These are phyloP conservation scores for Dryadomyces quercivorus DNA, from an alignment of 2,329 filamentous ascomycete species.

Conservation along the genomic window DNA sequence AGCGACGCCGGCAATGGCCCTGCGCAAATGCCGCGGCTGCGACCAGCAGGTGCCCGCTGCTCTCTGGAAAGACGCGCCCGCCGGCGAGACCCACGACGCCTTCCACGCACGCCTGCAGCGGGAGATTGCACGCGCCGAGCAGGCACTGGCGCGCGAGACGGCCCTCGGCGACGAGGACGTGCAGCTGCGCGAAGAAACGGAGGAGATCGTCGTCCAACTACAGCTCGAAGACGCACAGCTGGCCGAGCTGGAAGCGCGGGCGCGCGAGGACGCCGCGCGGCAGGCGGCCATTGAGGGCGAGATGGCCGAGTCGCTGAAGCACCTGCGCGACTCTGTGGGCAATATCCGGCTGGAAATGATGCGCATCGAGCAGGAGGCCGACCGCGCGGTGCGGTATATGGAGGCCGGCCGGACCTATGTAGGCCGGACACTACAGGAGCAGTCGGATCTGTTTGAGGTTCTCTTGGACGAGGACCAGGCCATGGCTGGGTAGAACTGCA, in stretches of 20 bases:
- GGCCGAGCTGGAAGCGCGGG: slow-evolving; percentile 53
- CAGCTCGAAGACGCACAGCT: slow-evolving; percentile 40
- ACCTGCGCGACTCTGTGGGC: slow-evolving; percentile 11
- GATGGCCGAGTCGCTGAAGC: slow-evolving; percentile 8
- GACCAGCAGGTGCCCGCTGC: slow-evolving; percentile 7
- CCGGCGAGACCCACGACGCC: slow-evolving; percentile 8
- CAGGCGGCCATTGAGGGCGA: slow-evolving; percentile 10
- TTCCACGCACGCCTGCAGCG: slow-evolving; percentile 10
- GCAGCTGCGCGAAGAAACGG: slow-evolving; percentile 2
- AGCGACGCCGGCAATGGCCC: background rate
- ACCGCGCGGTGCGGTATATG: slow-evolving; percentile 9
- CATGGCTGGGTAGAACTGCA: background rate
- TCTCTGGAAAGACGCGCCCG: slow-evolving; percentile 5
- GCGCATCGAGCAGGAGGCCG: slow-evolving; percentile 12
- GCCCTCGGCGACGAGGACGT: background rate
- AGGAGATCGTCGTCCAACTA: slow-evolving; percentile 37
- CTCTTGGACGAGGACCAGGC: slow-evolving; percentile 3
- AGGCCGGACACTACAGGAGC: slow-evolving; percentile 12
- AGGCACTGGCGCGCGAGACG: background rate
- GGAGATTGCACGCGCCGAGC: background rate
- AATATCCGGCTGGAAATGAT: slow-evolving; percentile 11
- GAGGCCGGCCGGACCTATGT: slow-evolving; percentile 5
- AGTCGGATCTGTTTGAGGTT: slow-evolving; percentile 9
- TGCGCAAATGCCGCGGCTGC: slow-evolving; percentile 6
- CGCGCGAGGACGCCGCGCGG: slow-evolving; percentile 24